Evolutionary conservation across 352 stramenopile species (phyloP), one percentile per base, ranked within the genome.

Genomic region (Hyaloperonospora brassicae): DNA sequence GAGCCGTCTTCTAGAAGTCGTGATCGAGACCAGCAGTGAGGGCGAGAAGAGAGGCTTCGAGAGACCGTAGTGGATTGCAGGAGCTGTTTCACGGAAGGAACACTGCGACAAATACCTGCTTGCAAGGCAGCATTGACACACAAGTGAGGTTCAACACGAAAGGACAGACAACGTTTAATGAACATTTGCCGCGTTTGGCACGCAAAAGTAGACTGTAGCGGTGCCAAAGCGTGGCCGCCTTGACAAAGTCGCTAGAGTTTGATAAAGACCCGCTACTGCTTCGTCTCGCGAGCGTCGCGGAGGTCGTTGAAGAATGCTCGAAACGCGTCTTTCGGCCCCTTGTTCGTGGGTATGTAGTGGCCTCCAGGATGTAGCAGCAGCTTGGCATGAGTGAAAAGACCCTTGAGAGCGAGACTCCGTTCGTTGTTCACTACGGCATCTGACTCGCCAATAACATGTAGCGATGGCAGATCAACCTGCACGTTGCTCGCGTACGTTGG

Each of bases 341-440:
- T 92, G 61, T 89, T 88, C 7, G 84, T 86, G 6, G 84, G 82
- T 46, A 94, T 89, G 62, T 94, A 94, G 55, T 94, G 84, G 0
- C 84, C 84, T 21, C 84, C 82, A 1, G 73, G 9, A 49, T 94
- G 84, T 24, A 81, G 52, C 47, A 87, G 64, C 14, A 93, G 42
- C 10, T 57, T 68, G 0, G 84, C 65, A 11, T 85, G 59, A 3
- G 72, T 63, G 30, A 90, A 94, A 1, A 67, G 43, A 39, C 72
- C 64, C 1, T 72, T 75, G 13, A 94, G 54, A 7, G 52, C 67
- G n/a, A 81, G 62, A 60, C 77, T 91, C 11, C 70, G 64, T 21
- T 79, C 66, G 9, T 75, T 69, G 1, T 59, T 52, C 34, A 94
- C 79, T 1, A 94, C 74, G 0, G 72, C 71, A 40, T 94, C 84